Conservation (phyloP, 768 basidiomycete species). For the Pleurotus sapidus region DNA sequence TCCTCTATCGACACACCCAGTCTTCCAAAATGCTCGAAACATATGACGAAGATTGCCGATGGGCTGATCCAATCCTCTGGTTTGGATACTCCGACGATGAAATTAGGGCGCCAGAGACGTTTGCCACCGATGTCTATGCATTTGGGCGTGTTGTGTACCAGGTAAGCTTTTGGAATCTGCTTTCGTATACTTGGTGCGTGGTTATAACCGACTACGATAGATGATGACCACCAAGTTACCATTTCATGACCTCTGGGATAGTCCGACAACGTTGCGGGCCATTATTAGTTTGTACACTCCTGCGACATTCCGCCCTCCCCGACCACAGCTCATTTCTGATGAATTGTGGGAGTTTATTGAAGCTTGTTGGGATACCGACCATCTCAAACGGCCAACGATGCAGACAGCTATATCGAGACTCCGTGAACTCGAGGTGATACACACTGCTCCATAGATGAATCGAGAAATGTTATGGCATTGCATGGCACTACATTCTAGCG, state of each 20-base stretch:
- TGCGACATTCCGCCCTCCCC: not conserved
- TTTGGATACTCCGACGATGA: not conserved
- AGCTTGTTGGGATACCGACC: constrained; percentile 8
- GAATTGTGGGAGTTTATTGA: constrained; percentile 7
- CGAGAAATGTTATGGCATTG: not conserved
- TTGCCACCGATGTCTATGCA: constrained; percentile 12
- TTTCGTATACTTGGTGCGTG: too few relatives aligned
- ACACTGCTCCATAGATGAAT: not conserved
- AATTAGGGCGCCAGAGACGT: not conserved
- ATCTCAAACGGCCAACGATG: constrained; percentile 4
- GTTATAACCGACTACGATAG: not conserved
- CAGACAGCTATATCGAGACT: not conserved
- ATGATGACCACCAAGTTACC: constrained; percentile 7
- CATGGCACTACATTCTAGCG: too few relatives aligned
- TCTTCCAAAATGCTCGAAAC: not conserved
- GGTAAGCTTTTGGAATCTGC: not conserved
- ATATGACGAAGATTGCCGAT: constrained; percentile 10
- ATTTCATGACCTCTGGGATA: not conserved
- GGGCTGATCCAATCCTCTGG: constrained; percentile 12
- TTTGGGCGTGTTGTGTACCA: constrained; percentile 14
- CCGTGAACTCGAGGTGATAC: not conserved
- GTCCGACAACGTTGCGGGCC: not conserved
- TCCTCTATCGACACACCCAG: not conserved
- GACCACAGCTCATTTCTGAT: not conserved
- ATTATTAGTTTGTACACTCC: not conserved